phyloP scores from a whole-genome alignment of 257 asterid species.

The Euphrasia confusa region DNA sequence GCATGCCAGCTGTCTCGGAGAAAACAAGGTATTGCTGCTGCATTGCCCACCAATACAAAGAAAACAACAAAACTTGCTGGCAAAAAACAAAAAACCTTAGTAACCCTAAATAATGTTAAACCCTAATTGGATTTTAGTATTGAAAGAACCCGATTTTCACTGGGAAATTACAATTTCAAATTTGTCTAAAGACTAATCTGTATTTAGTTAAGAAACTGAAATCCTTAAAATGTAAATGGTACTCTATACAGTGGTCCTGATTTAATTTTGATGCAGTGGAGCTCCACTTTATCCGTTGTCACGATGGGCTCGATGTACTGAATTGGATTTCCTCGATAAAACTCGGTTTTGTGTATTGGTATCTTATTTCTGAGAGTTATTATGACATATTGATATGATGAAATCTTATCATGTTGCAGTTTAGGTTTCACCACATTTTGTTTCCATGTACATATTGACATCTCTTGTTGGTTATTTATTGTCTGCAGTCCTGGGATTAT shows the following conservation, averaged over 20 bases:
- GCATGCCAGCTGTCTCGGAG: slow-evolving; percentile 93
- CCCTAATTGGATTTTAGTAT: slow-evolving; percentile 22
- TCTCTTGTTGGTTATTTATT: too few relatives aligned
- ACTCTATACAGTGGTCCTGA: not conserved
- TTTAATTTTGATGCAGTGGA: not conserved
- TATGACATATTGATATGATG: not conserved
- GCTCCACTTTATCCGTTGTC: too few relatives aligned
- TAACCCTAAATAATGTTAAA: slow-evolving; percentile 4
- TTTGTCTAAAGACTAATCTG: not conserved
- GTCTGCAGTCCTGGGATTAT: too few relatives aligned
- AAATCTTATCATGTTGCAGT: not conserved
- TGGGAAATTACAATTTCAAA: slow-evolving; percentile 1
- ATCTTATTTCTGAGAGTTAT: too few relatives aligned
- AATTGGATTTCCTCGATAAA: too few relatives aligned
- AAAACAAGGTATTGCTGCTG: slow-evolving; percentile 75
- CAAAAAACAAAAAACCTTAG: not conserved
- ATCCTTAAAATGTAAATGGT: not conserved
- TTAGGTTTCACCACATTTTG: slow-evolving; percentile 14
- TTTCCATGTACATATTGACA: not conserved
- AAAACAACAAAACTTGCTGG: slow-evolving; percentile 5
- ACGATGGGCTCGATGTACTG: not conserved
- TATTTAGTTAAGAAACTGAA: slow-evolving; percentile 16
- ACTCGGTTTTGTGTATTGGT: too few relatives aligned
- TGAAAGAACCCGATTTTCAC: slow-evolving; percentile 18
- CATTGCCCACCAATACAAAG: slow-evolving; percentile 27